Evolutionary conservation across 495 filamentous ascomycete species (phyloP), one percentile per base, ranked within the genome.

Genomic region (Aspergillus panamensis): DNA sequence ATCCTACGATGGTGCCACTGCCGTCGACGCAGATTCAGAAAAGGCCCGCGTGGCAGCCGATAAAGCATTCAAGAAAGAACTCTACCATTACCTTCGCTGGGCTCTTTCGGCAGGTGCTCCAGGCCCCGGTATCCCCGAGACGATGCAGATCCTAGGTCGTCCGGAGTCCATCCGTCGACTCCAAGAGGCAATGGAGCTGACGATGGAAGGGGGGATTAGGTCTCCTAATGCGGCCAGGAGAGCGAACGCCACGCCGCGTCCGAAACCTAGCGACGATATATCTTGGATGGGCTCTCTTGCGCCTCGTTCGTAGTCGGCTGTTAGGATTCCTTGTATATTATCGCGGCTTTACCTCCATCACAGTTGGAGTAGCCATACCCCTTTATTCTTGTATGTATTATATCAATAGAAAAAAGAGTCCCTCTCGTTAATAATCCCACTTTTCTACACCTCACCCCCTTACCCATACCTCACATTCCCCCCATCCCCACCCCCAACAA

Each of bases 21-120:
- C 60, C 3, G 53, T 71, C 1, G 14, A 33, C 2, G 54, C 59
- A 20, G 53, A 65, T 12, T 51, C 21, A n/a, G 59, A 51, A 47
- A 53, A 59, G 29, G 30, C 57, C 3, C 53, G 62, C 10, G 44
- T 66, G 1, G 33, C 58, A 3, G 62, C 73, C 14, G 65, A 71
- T 42, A 74, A 69, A 59, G 48, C 62, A 16, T 75, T 72, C 62
- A 78, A 80, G 62, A 77, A 72, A 59, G 68, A 70, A 45, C 61
- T 77, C 6, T 80, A 84, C 62, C 72, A 78, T 42, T 82, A 87
- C 58, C 70, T 92, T 53, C 82, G 90, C 48, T 88, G 89, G 84
- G 85, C 85, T 1, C 49, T 93, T 31, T 67, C 76, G 0, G 87
- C 73, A 16, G 81, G 79, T 8, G 71, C 73, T 9, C 71, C 80